Evolutionary conservation across 1,284 basidiomycete genomes (phyloP), one percentile per base, ranked within the genome.

Genomic region (Veloporphyrellus conicus): DNA sequence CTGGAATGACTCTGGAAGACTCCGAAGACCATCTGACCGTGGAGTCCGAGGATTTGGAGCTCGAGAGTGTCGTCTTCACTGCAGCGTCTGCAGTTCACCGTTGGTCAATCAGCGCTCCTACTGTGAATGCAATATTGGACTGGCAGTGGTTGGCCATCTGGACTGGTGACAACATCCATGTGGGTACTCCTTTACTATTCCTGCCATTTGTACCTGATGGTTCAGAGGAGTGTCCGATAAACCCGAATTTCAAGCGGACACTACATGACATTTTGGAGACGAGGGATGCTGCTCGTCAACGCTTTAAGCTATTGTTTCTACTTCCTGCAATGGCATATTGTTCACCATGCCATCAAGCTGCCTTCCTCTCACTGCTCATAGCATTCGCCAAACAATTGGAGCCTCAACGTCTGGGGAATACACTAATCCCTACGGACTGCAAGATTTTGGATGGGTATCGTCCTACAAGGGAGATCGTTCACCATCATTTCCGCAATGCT

Each of bases 61-160:
- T 41, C 8, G 50, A 56, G 37, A 15, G 16, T 12, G 11, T 20
- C 20, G 31, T 11, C 28, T 57, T 19, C 43, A 47, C 28, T 16
- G 20, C 27, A n/a, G 27, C 27, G 6, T 31, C 27, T 10, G 36
- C 36, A 23, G 36, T 45, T 19, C 19, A 23, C 28, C 22, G 23
- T 8, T 45, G 43, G 43, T 40, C 28, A 29, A 31, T 18, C 22
- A 38, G 15, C 16, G 4, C 5, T 4, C 29, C 29, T 2, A 25
- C 11, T 12, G 16, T 16, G 15, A 11, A 27, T 4, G 12, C 40
- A n/a, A 41, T 41, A 42, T 16, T 6, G 7, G 6, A 22, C 14
- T 41, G 39, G 39, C 11, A n/a, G n/a, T n/a, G n/a, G n/a, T n/a
- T n/a, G 8, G n/a, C 29, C 3, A 3, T 41, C 3, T 32, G 41